phyloP scores from a whole-genome alignment of 139 green algal species.

The Mesotaenium endlicherianum region DNA sequence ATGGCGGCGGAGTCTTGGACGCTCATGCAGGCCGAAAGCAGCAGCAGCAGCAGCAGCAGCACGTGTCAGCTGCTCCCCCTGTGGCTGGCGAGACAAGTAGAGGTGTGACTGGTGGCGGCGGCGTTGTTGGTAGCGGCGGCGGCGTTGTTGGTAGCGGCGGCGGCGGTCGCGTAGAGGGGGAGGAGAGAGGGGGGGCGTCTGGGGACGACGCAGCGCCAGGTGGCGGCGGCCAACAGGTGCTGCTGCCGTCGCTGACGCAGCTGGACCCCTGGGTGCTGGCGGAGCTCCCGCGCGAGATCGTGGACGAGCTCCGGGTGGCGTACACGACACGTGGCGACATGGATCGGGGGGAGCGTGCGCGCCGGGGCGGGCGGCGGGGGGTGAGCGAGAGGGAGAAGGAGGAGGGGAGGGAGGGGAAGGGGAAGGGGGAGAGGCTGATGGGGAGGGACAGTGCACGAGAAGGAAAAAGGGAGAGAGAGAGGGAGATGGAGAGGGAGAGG shows the following conservation, averaged over 20 bases:
- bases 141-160: background rate
- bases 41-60: too few species aligned
- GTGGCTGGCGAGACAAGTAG: too few species aligned
- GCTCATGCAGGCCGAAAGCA: too few species aligned
- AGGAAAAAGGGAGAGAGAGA: background rate
- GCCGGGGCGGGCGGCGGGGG: too few species aligned
- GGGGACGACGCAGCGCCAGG: background rate
- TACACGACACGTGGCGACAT: background rate
- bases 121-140: too few species aligned
- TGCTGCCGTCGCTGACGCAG: conserved; percentile 21
- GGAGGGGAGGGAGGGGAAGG: background rate
- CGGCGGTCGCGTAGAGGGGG: background rate
- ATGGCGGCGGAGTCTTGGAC: too few species aligned
- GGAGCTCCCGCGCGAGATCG: conserved; percentile 10
- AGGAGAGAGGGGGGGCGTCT: background rate
- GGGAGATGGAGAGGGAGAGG: background rate
- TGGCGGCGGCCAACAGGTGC: too few species aligned
- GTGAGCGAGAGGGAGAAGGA: background rate
- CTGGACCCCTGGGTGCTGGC: conserved; percentile 38
- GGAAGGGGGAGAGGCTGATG: background rate
- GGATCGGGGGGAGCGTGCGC: background rate
- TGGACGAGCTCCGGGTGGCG: background rate
- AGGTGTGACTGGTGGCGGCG: too few species aligned
- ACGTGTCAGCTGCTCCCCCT: too few species aligned
- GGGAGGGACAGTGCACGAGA: background rate